Conservation (phyloP, 2,329 filamentous ascomycete species). For the Magnaporthiopsis incrustans region DNA sequence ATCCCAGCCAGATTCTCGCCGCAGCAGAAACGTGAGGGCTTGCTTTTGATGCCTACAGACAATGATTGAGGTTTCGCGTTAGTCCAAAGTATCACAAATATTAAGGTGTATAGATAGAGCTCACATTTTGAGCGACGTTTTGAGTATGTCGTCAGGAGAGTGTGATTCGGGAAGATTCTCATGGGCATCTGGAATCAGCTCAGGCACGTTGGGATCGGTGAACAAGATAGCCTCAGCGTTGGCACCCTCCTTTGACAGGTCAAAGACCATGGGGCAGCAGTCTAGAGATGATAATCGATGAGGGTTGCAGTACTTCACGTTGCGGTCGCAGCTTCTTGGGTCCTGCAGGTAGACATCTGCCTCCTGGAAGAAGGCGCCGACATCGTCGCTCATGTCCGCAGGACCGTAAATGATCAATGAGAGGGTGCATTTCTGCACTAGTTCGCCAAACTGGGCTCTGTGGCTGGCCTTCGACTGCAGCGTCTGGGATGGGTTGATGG, state of each 20-base stretch:
- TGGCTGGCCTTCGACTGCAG: background rate
- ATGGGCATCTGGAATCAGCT: slow-evolving; percentile 16
- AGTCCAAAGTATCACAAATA: no score
- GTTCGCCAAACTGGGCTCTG: background rate
- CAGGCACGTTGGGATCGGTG: slow-evolving; percentile 15
- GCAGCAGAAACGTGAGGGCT: slow-evolving; percentile 33
- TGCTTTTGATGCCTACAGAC: slow-evolving; percentile 32
- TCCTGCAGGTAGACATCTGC: slow-evolving; percentile 27
- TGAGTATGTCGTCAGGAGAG: slow-evolving; percentile 18
- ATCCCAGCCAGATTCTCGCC: slow-evolving; percentile 28
- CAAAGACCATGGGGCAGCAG: slow-evolving; percentile 1
- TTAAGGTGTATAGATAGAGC: background rate
- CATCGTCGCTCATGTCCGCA: slow-evolving; percentile 16
- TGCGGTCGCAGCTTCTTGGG: slow-evolving; percentile 18
- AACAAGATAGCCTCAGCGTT: slow-evolving; percentile 3
- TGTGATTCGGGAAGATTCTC: slow-evolving; percentile 20
- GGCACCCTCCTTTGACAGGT: background rate
- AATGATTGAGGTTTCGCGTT: slow-evolving; percentile 5
- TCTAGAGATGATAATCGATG: slow-evolving; percentile 18
- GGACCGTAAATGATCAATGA: slow-evolving; percentile 25
- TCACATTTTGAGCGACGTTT: slow-evolving; percentile 18
- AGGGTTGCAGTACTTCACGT: slow-evolving; percentile 27
- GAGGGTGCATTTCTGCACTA: slow-evolving; percentile 9
- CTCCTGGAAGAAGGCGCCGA: slow-evolving; percentile 23
- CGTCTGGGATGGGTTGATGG: no score